A percentile compares a stretch with the other conserved stretches of the same genome.
phyloP scores from a whole-genome alignment of 805 yeast genomes.

The Saturnispora gosingensis region DNA sequence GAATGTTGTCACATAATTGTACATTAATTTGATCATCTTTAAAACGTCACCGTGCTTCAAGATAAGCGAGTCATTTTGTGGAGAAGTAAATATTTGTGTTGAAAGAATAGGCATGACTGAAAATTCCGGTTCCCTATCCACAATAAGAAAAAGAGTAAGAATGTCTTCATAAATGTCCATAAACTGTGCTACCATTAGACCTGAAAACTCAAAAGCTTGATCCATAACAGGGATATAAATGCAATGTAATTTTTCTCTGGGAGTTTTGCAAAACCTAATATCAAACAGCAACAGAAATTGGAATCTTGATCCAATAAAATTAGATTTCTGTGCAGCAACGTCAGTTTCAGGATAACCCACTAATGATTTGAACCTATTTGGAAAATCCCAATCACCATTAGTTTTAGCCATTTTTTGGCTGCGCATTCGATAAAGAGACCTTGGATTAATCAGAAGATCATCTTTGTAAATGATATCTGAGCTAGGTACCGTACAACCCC shows the following conservation, averaged over 20 bases:
- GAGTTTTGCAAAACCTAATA: constrained; percentile 58
- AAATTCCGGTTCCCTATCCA: constrained; percentile 84
- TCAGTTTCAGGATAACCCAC: constrained; percentile 36
- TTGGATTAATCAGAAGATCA: constrained; percentile 21
- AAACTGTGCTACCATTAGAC: constrained; percentile 64
- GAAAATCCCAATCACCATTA: constrained; percentile 38
- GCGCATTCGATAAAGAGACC: neutral
- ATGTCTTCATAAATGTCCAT: constrained; percentile 74
- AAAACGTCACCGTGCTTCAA: constrained; percentile 56
- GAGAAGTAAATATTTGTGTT: constrained; percentile 84
- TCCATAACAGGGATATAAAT: constrained; percentile 57
- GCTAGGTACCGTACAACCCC: constrained; percentile 32
- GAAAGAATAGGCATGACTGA: constrained; percentile 67
- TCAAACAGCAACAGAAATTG: constrained; percentile 59
- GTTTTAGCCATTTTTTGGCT: constrained; percentile 12
- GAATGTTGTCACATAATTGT: constrained; percentile 51
- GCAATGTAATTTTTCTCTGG: constrained; percentile 51
- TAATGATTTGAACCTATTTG: constrained; percentile 32
- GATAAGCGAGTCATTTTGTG: constrained; percentile 61
- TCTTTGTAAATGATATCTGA: constrained; percentile 20
- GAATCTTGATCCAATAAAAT: constrained; percentile 40
- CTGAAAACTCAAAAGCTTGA: constrained; percentile 46
- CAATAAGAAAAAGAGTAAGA: constrained; percentile 55
- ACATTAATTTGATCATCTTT: constrained; percentile 51
- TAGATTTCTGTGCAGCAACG: neutral